Base-by-base conservation (phyloP, 371 early-diverging fungal species). In the Homolaphlyctis polyrhiza region DNA sequence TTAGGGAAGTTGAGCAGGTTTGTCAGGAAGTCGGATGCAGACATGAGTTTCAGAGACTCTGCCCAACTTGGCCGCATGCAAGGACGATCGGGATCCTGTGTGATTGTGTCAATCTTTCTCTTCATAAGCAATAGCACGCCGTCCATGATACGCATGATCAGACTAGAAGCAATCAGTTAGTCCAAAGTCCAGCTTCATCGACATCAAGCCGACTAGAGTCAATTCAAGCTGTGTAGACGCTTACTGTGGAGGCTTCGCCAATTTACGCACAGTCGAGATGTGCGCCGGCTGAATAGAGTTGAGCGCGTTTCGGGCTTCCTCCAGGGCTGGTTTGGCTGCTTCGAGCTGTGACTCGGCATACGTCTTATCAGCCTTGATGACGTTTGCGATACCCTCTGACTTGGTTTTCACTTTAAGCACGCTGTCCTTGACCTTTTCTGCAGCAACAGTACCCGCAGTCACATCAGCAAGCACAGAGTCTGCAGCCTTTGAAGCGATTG, bases 81-180 rank as follows among this genome's bases (percentile, higher is more conserved):
- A 2, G 86, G 82, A 62, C 71, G 71, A 35, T 84, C 86, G 3
- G 86, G 80, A 68, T 85, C 86, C 61, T 82, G 84, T 23, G 66
- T 63, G 11, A 80, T 69, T 1, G 72, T 39, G 62, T 83, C 84
- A 11, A 85, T 66, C 35, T 63, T 72, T n/a, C 76, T 65, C 62
- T 84, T 82, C 63, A 73, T 72, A 25, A 85, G 76, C 13, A 85
- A 58, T 32, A 79, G 48, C 65, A 85, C 86, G 66, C 82, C 79
- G 64, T 85, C 86, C 86, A 85, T 85, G 61, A 85, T 85, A 35
- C 86, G 69, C 86, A 85, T 85, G 62, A 85, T 80, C 55, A 85
- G 63, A 49, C n/a, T n/a, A n/a, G n/a, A n/a, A n/a, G n/a, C n/a
- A n/a, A n/a, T n/a, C n/a, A n/a, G n/a, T n/a, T n/a, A n/a, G n/a